Evolutionary conservation across 495 filamentous ascomycete species (phyloP), one percentile per base, ranked within the genome.

Genomic region (Achaetomiella virescens): DNA sequence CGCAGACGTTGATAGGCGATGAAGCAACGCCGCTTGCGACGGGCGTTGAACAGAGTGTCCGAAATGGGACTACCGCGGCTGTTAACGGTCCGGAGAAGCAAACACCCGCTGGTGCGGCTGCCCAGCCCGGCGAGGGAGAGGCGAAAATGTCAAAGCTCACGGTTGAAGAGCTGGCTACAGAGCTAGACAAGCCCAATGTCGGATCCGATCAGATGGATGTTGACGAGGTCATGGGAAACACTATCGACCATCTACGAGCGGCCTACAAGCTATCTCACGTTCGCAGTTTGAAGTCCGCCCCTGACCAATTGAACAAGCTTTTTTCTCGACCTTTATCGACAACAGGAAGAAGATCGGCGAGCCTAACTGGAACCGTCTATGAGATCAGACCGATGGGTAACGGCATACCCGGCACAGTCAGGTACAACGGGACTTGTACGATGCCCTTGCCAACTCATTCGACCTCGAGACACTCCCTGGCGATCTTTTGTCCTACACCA

Each of bases 161-260:
- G 14, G 58, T 78, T 15, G 72, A 76, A n/a, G 66, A 75, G 50
- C 64, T 77, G n/a, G 66, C 66, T 1, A 62, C 60, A 10, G 69
- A 73, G 6, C 64, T 78, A 6, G 68, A 76, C 58, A 68, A 73
- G 45, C 70, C 72, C 3, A 71, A 75, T 45, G 66, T 73, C 22
- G 76, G 76, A 12, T 74, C 75, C 2, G 72, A 72, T 11, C 76
- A 91, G 64, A 92, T 97, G 73, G 93, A 98, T 73, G 93, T 96
- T 7, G 91, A 88, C 10, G 93, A 98, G 68, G 91, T 96, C 36
- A 91, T 96, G 67, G 89, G 89, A 37, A 91, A 93, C 66, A 85
- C 95, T 21, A 79, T 95, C 35, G 91, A 91, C 60, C 88, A 92
- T 37, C 77, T 96, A n/a, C 84, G 89, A 65, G 90, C 88, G 58